phyloP scores from a whole-genome alignment of 371 early-diverging fungal genomes.

The Amoeboaphelidium protococcarum region DNA sequence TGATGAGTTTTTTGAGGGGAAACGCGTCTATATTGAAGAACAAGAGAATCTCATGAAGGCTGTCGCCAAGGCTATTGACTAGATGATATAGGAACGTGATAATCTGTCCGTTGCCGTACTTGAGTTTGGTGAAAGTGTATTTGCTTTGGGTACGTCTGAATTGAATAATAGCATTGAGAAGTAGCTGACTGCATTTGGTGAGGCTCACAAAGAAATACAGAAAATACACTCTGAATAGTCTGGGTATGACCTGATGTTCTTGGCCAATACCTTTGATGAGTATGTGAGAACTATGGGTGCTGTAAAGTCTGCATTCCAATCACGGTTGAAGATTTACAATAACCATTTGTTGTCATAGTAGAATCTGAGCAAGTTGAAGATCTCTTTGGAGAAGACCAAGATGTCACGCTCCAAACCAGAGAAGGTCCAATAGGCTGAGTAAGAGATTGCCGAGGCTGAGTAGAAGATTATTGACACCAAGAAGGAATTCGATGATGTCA shows the following conservation, averaged over 20 bases:
- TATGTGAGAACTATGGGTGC: constrained; percentile 63
- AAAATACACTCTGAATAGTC: constrained; percentile 33
- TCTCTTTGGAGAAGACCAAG: constrained; percentile 27
- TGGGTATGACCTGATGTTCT: constrained; percentile 33
- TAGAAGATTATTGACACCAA: constrained; percentile 9
- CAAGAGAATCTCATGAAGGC: constrained; percentile 58
- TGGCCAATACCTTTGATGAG: constrained; percentile 57
- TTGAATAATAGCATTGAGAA: constrained; percentile 28
- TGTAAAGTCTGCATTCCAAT: constrained; percentile 42
- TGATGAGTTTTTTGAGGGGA: constrained; percentile 46
- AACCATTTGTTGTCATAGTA: constrained; percentile 33
- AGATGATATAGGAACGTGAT: constrained; percentile 45
- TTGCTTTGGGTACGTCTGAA: constrained; percentile 43
- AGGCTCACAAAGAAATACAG: constrained; percentile 47
- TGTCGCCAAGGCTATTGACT: constrained; percentile 50
- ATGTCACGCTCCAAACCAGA: constrained; percentile 28
- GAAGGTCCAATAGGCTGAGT: constrained; percentile 22
- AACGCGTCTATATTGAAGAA: constrained; percentile 42
- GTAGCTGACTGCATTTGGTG: constrained; percentile 16
- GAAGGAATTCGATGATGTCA: constrained; percentile 40
- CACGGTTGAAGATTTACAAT: constrained; percentile 38
- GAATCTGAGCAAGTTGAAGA: constrained; percentile 29
- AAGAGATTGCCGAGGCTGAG: constrained; percentile 34
- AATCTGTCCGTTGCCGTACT: constrained; percentile 12
- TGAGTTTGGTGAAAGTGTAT: constrained; percentile 64